Evolutionary conservation across 2,329 filamentous ascomycete species (phyloP).

Genomic region (Nemania bipapillata): DNA sequence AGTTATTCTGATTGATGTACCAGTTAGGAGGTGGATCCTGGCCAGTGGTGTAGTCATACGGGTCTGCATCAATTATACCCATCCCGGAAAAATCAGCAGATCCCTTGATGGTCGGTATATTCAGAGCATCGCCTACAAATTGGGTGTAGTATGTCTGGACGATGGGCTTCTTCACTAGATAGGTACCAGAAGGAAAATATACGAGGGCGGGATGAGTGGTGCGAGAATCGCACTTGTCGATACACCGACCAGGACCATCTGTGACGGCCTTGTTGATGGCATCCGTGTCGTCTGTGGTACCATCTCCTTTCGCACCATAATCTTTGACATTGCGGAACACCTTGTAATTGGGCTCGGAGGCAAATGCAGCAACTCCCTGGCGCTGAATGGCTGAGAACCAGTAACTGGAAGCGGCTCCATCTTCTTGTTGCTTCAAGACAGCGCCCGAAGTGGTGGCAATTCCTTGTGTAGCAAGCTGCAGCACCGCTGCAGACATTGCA

Average conservation of each 20-base stretch:
- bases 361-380: conserved; percentile 74
- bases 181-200: conserved; percentile 91
- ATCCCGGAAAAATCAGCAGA: conserved; percentile 79
- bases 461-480: conserved; percentile 44
- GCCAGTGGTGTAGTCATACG: conserved; percentile 65
- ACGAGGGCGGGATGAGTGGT: conserved; percentile 87
- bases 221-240: conserved; percentile 80
- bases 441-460: conserved; percentile 39
- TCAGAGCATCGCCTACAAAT: conserved; percentile 81
- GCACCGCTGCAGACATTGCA: conserved; percentile 44
- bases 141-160: conserved; percentile 93
- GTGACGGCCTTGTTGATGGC: conserved; percentile 88
- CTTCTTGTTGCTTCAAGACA: conserved; percentile 43
- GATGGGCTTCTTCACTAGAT: conserved; percentile 81
- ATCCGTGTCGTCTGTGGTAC: conserved; percentile 80
- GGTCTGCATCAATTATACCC: conserved; percentile 88
- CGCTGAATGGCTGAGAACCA: conserved; percentile 78
- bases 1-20: conserved; percentile 85
- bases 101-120: conserved; percentile 80
- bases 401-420: conserved; percentile 62
- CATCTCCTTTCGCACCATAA: conserved; percentile 76
- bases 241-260: conserved; percentile 78
- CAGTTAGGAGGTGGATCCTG: conserved; percentile 72
- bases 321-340: conserved; percentile 82
- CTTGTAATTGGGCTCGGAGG: conserved; percentile 67